A percentile compares a stretch with the other conserved stretches of the same genome.
phyloP scores from a whole-genome alignment of 257 asterid genomes.

The Forsythia suspensa region DNA sequence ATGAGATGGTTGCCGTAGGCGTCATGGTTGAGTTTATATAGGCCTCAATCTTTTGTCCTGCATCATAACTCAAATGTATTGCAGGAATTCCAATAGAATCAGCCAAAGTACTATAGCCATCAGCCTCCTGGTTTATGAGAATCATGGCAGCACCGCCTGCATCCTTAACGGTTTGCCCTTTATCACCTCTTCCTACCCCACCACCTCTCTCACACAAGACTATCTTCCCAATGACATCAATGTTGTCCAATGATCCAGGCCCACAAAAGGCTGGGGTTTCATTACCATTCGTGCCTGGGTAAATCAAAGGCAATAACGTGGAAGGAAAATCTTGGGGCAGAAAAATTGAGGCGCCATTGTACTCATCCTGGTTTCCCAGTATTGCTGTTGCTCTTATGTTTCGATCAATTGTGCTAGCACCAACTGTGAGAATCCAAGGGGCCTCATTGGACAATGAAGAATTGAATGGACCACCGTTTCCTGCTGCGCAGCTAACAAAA shows the following conservation, averaged over 20 bases:
- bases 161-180: conserved; percentile 29
- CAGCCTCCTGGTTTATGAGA: conserved; percentile 8
- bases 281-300: conserved; percentile 4
- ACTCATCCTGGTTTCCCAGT: conserved; percentile 31
- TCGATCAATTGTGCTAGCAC: conserved; percentile 36
- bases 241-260: conserved; percentile 16
- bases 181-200: neutral
- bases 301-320: conserved; percentile 20
- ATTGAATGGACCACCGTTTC: conserved; percentile 26
- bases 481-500: conserved; percentile 33
- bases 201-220: conserved; percentile 29
- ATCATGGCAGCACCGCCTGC: conserved; percentile 47
- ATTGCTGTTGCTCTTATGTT: conserved; percentile 9
- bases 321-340: conserved; percentile 20
- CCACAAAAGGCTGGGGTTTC: conserved; percentile 3
- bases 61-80: conserved; percentile 19
- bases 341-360: conserved; percentile 30
- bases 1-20: conserved; percentile 17
- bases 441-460: conserved; percentile 31
- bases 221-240: conserved; percentile 23
- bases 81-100: conserved; percentile 32
- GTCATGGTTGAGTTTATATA: conserved; percentile 25
- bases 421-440: conserved; percentile 48
- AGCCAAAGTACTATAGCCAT: conserved; percentile 10
- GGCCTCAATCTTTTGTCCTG: conserved; percentile 23